phyloP scores from a whole-genome alignment of 1,139 yeast genomes.

The Debaryomycetaceae sp. region DNA sequence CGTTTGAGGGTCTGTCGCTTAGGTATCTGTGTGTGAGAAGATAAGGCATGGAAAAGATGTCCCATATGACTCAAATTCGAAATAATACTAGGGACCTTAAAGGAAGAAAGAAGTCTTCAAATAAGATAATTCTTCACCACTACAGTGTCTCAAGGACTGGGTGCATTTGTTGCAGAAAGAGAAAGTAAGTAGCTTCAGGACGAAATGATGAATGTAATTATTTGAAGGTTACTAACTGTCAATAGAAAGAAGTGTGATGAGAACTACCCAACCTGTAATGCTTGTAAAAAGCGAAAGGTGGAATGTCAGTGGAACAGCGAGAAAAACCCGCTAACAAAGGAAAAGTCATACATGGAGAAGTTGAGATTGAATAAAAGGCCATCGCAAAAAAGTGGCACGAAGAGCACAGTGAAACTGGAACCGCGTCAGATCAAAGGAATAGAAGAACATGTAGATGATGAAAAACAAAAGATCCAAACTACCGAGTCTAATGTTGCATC shows the following conservation, averaged over 20 bases:
- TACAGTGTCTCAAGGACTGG: neutral
- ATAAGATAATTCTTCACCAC: neutral
- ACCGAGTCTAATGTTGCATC: neutral
- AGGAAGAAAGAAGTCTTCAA: neutral
- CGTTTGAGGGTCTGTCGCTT: no score
- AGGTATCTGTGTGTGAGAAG: no score
- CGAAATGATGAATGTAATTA: no score
- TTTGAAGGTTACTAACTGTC: neutral
- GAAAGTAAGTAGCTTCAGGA: neutral
- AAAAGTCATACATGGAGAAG: neutral
- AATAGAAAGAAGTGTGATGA: constrained; percentile 24
- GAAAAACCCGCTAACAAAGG: neutral
- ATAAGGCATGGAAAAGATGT: no score
- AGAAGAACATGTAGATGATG: neutral
- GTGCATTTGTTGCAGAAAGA: neutral
- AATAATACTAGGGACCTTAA: neutral
- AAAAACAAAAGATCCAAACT: neutral
- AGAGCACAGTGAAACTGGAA: neutral
- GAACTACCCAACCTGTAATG: constrained; percentile 21
- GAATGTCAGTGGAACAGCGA: constrained; percentile 15
- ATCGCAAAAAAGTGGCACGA: neutral
- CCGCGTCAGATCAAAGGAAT: neutral
- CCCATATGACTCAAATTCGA: neutral
- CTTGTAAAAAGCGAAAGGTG: constrained; percentile 18
- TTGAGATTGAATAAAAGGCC: neutral